These are phyloP conservation scores for Ustilago trichophora DNA, from an alignment of 1,284 basidiomycete species.

Conservation along the genomic window DNA sequence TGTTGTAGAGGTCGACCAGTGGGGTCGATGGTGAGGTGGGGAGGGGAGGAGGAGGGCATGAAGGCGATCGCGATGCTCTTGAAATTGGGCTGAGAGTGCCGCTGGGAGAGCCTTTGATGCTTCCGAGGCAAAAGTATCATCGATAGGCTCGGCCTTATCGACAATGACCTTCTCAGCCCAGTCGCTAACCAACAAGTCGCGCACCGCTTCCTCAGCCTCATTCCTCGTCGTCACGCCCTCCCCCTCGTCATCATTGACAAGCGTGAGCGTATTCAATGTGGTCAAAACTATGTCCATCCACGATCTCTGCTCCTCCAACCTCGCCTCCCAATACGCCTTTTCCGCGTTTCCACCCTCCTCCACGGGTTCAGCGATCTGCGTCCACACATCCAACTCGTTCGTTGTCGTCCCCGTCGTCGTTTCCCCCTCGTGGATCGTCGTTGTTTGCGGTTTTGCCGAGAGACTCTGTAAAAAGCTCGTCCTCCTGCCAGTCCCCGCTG, in stretches of 20 bases:
- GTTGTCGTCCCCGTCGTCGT: no score
- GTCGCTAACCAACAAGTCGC: conserved; percentile 24
- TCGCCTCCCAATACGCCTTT: conserved; percentile 30
- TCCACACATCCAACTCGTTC: conserved; percentile 38
- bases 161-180: conserved; percentile 34
- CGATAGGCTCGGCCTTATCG: background rate
- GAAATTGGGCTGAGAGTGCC: conserved; percentile 73
- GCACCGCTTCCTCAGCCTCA: conserved; percentile 47
- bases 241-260: background rate
- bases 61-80: conserved; percentile 70
- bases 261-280: conserved; percentile 21
- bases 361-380: conserved; percentile 74
- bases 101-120: conserved; percentile 3
- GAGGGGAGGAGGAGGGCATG: conserved; percentile 69
- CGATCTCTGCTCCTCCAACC: conserved; percentile 35
- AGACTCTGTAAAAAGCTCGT: conserved; percentile 27
- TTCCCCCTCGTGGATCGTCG: conserved; percentile 2
- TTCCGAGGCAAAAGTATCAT: no score
- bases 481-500: conserved; percentile 5
- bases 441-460: background rate
- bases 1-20: conserved; percentile 79
- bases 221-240: conserved; percentile 6
- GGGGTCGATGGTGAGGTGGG: background rate
- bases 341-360: conserved; percentile 74
- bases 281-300: conserved; percentile 42